Evolutionary conservation across 768 basidiomycete genomes (phyloP), one percentile per base, ranked within the genome.

Genomic region (Lentinula boryana): DNA sequence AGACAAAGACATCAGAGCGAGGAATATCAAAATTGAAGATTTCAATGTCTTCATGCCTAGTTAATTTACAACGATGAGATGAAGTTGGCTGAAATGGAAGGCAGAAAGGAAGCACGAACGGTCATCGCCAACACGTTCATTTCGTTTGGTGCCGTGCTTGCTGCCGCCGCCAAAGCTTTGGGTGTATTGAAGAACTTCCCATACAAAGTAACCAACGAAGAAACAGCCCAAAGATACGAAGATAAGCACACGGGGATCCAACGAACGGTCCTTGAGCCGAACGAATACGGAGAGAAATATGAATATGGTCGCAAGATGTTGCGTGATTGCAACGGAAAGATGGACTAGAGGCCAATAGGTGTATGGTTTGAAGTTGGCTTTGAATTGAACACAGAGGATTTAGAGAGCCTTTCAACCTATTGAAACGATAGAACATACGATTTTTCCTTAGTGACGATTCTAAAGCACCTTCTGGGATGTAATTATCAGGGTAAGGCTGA

Each of bases 1-100:
- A 3, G 95, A 88, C 58, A 98, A 79, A 15, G 94, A 88, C 77
- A 97, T 86, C 62, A 99, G 81, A 6, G 91, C 84, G 23, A 97
- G 81, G 68, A 96, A 91, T 65, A 95, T 89, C 61, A 98, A 79
- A 48, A 98, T 79, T 6, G 89, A 88, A 3, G 92, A 91, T 69
- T 91, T 93, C 63, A 89, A 69, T 1, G 83, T 77, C 69, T 89
- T 90, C 44, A 88, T 79, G 63, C 84, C 90, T 93, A 27, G 67
- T 21, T 21, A 33, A 15, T 21, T 8, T 13, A 41, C 21, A 38
- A 55, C 38, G 10, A 1, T 27, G n/a, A 41, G 13, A 12, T 36
- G 54, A 33, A 13, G 53, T 35, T 35, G 8, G 1, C 23, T 43
- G 5, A 35, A 44, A 10, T 16, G n/a, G 41, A 43, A 16, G 44